These are phyloP conservation scores for Mycena epipterygia DNA, from an alignment of 768 basidiomycete species.

Conservation along the genomic window DNA sequence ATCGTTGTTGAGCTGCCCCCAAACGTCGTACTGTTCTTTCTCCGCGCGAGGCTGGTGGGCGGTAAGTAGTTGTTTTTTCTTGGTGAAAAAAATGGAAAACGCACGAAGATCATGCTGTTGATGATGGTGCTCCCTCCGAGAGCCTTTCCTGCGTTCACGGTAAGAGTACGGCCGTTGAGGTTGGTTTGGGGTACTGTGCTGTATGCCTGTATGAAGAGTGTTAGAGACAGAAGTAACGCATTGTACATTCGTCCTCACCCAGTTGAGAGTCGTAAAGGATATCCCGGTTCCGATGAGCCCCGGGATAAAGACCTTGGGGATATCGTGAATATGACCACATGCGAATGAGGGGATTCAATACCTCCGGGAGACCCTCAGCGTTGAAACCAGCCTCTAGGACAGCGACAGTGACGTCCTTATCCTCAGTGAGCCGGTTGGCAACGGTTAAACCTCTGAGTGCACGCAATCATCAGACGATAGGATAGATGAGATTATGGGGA, in stretches of 20 bases:
- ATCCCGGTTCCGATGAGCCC: constrained; percentile 47
- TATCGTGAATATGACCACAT: background rate
- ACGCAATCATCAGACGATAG: background rate
- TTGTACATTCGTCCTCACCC: constrained; percentile 39
- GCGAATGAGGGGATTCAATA: constrained; percentile 29
- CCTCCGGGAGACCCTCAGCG: constrained; percentile 52
- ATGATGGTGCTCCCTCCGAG: constrained; percentile 73
- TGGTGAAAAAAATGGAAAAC: constrained; percentile 1
- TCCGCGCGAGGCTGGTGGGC: constrained; percentile 45
- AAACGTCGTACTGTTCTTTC: constrained; percentile 51
- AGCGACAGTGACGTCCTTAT: constrained; percentile 44
- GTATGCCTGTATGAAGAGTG: constrained; percentile 45
- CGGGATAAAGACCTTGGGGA: constrained; percentile 46
- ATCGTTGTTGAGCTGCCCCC: constrained; percentile 47
- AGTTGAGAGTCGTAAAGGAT: constrained; percentile 58
- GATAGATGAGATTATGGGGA: background rate
- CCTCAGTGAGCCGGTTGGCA: constrained; percentile 52
- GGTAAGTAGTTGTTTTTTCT: background rate
- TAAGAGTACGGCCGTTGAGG: constrained; percentile 53
- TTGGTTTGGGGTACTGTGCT: constrained; percentile 58
- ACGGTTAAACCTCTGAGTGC: constrained; percentile 47
- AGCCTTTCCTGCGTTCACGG: constrained; percentile 57
- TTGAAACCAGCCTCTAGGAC: constrained; percentile 57
- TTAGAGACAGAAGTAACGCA: background rate
- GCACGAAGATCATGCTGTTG: constrained; percentile 59